A percentile compares a stretch with the other conserved stretches of the same genome.
Conservation (phyloP, 441 rosid species). For the Viola pubescens region DNA sequence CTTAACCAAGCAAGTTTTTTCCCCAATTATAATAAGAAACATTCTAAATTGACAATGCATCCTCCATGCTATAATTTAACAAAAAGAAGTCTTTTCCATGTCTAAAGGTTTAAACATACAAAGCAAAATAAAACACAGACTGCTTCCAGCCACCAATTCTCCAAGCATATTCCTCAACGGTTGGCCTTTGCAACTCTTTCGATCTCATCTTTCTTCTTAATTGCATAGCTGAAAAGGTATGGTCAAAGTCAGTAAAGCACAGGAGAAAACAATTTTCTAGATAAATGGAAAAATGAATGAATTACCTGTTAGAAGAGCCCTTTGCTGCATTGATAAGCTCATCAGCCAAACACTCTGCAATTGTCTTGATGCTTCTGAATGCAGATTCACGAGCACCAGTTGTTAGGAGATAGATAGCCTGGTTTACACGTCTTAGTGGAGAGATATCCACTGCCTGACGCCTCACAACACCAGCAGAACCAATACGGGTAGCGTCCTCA, state of each 20-base stretch:
- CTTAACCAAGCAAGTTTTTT: no score
- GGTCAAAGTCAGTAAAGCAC: not conserved
- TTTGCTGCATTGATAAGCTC: slow-evolving; percentile 89
- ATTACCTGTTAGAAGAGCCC: slow-evolving; percentile 85
- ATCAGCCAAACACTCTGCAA: slow-evolving; percentile 83
- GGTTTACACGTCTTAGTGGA: slow-evolving; percentile 70
- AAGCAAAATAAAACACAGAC: not conserved
- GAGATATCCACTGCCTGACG: slow-evolving; percentile 89
- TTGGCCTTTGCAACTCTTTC: slow-evolving; percentile 47
- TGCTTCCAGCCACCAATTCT: not conserved
- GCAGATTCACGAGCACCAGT: slow-evolving; percentile 91
- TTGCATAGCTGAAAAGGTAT: slow-evolving; percentile 49
- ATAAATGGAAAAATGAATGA: not conserved
- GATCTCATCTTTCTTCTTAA: slow-evolving; percentile 80
- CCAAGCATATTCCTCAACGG: not conserved
- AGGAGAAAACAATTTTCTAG: not conserved
- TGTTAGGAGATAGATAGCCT: slow-evolving; percentile 66
- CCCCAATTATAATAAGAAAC: no score
- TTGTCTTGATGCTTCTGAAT: slow-evolving; percentile 74
- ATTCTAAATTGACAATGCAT: no score
- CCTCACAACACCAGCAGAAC: slow-evolving; percentile 88
- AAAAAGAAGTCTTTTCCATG: no score
- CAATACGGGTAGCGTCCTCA: slow-evolving; percentile 76
- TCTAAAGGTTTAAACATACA: not conserved
- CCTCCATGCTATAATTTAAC: no score